Conservation (phyloP, 768 basidiomycete genomes). For the Termitomyces heimii region DNA sequence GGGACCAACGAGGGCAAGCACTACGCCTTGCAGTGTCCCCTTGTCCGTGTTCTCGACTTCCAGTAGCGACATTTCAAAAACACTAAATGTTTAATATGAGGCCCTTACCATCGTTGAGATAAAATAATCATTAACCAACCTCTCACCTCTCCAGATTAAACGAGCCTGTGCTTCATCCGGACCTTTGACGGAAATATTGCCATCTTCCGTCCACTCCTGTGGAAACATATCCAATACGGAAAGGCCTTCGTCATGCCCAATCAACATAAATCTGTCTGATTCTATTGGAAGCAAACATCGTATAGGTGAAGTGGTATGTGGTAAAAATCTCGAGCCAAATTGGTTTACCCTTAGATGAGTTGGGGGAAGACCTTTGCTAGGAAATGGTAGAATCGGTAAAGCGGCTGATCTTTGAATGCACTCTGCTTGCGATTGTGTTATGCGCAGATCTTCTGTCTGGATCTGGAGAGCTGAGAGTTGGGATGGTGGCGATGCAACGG, state of each 20-base stretch:
- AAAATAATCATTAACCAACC: constrained; percentile 34
- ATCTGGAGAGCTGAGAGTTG: constrained; percentile 24
- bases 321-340: constrained; percentile 83
- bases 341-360: constrained; percentile 65
- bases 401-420: constrained; percentile 23
- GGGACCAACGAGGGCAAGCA: constrained; percentile 69
- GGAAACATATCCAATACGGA: constrained; percentile 84
- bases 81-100: constrained; percentile 31
- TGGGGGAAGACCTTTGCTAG: constrained; percentile 48
- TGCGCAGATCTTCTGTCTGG: constrained; percentile 35
- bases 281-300: constrained; percentile 69
- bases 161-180: constrained; percentile 68
- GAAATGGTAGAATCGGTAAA: constrained; percentile 34
- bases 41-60: constrained; percentile 56
- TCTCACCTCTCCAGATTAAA: constrained; percentile 73
- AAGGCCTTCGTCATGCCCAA: constrained; percentile 76
- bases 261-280: constrained; percentile 58
- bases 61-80: constrained; percentile 72
- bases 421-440: constrained; percentile 16
- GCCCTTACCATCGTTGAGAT: not conserved
- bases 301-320: constrained; percentile 72
- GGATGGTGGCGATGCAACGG: constrained; percentile 7
- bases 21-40: constrained; percentile 62
- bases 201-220: constrained; percentile 55
- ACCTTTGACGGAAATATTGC: constrained; percentile 43